Base-by-base conservation (phyloP, 768 basidiomycete species). In the Auriscalpium vulgare region DNA sequence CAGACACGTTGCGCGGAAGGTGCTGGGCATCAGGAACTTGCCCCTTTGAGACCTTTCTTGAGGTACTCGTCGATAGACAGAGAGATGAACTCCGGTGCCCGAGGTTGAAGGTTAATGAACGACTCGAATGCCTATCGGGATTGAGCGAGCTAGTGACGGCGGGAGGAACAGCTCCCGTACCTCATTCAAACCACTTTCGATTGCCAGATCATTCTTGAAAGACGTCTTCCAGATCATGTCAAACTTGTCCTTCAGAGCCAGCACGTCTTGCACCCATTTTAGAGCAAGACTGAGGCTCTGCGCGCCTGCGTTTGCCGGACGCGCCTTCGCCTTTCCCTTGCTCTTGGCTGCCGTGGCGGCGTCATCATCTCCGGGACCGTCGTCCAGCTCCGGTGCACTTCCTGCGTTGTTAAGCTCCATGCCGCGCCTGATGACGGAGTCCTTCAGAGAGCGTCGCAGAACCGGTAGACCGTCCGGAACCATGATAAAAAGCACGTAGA, bases 21-120 rank as follows among this genome's bases (percentile, higher is more conserved):
- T n/a, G 43, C 51, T 35, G 19, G 47, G 8, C 21, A 35, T 16
- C 37, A 16, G 14, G 37, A 3, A 75, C 90, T 63, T 69, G 95
- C 95, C 55, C 93, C 92, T 74, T 92, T 97, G 35, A 97, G 77
- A 0, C 95, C 95, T 65, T 93, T 91, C 71, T 87, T 93, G 21
- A 99, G 78, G 67, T 98, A 87, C 57, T 98, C 95, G 65, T 99
- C 97, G 57, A 99, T 94, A 71, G 91, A 99, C 51, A 99, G 72
- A 4, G 97, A 98, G 44, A 98, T 91, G 67, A 84, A 98, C 66
- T 99, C 97, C 8, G 97, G 86, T 16, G 91, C 83, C 63, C 90
- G 88, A 38, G 83, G 80, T 64, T 97, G 92, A 19, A 76, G 71
- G 71, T 98, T 97, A 67, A 98, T 83, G 69, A 97, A 97, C 1